Evolutionary conservation across 768 basidiomycete species (phyloP), one percentile per base, ranked within the genome.

Genomic region (Chalciporus sphaerocephalus): DNA sequence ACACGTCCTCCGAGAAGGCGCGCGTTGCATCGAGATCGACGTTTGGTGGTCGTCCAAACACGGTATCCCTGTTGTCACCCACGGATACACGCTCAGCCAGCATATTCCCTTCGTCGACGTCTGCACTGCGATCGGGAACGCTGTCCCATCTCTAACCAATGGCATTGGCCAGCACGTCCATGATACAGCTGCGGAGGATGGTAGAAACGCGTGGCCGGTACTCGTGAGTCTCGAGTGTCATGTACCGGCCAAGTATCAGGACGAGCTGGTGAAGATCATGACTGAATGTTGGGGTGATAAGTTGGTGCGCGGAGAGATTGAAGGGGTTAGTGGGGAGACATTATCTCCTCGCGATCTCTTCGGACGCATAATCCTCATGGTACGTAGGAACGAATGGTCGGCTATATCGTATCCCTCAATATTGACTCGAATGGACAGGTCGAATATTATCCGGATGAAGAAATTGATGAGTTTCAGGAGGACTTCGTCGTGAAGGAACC

Each of bases 21-120:
- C 73, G 8, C 73, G 80, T 16, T 82, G 80, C 52, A 76, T 83
- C 67, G 82, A 85, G 56, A 80, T 84, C 40, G 82, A 85, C 51
- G 81, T 81, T 7, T 85, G 83, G 82, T 71, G 78, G 5, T 74
- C 75, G 0, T 63, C 69, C 6, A 68, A 72, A n/a, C n/a, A 15
- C 32, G 79, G 79, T 5, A 6, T 44, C 0, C 69, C 75, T 11
- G 62, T 80, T 40, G 80, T 83, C 24, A 83, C 78, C 0, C 82
- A 83, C 50, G 82, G 82, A 1, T 69, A 77, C 52, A 83, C 82
- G 2, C 68, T 81, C 47, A 78, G 72, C 51, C 71, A 72, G 52
- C 69, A 73, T 23, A 70, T 82, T 5, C 56, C 75, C 1, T 79
- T 84, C 45, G 43, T 70, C 18, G 69, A 68, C 21, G 82, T 82